These are phyloP conservation scores for Acanthamoeba culbertsoni DNA, from an alignment of 208 protist species.

Conservation along the genomic window DNA sequence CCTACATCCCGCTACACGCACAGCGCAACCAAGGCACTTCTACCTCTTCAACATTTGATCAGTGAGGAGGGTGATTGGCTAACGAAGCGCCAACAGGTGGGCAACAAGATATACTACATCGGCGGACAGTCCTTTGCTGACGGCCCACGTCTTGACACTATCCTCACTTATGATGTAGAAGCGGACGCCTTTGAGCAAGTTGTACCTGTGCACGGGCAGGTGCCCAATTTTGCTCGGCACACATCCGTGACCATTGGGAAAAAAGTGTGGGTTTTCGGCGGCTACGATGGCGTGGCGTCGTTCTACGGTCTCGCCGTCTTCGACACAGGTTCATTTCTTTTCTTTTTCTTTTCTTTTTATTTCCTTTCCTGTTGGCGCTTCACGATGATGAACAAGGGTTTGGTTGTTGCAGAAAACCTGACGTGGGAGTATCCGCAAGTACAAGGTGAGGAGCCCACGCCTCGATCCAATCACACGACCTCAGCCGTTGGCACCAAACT, in stretches of 20 bases:
- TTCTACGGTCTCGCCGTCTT: constrained; percentile 16
- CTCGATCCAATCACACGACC: constrained; percentile 17
- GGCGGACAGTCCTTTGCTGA: neutral
- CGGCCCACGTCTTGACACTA: neutral
- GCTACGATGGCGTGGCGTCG: neutral
- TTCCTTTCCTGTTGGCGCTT: neutral
- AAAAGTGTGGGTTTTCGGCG: neutral
- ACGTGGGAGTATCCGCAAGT: constrained; percentile 3
- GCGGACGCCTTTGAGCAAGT: neutral
- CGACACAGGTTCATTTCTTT: neutral
- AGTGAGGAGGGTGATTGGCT: neutral
- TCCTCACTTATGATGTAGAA: neutral
- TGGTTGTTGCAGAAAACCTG: neutral
- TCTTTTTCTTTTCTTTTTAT: no score
- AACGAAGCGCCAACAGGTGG: neutral
- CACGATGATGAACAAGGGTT: neutral
- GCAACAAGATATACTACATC: constrained; percentile 18
- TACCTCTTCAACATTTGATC: neutral
- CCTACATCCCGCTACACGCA: neutral
- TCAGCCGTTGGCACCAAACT: constrained; percentile 17
- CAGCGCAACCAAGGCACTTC: neutral
- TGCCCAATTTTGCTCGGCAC: constrained; percentile 36
- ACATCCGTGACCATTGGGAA: neutral
- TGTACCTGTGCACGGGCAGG: neutral
- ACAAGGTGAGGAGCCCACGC: neutral